Conservation (phyloP, 192 early-diverging fungal species). For the Gigaspora rosea region DNA sequence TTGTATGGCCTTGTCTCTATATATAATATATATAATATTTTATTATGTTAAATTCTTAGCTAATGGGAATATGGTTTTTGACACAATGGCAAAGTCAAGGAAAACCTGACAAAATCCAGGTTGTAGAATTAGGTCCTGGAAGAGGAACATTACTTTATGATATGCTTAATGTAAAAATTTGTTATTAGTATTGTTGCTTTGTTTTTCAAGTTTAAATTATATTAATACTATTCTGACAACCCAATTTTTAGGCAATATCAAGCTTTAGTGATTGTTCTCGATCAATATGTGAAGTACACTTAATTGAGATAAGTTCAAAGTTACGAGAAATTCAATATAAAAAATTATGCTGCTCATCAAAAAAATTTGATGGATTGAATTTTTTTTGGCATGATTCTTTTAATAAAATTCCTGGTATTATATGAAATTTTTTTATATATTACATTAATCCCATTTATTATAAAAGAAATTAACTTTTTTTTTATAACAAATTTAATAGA, state of each 20-base stretch:
- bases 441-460: neutral
- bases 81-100: constrained; percentile 78
- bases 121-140: constrained; percentile 90
- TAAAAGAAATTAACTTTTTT: neutral
- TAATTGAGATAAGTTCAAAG: constrained; percentile 85
- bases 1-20: too few relatives aligned
- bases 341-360: constrained; percentile 44
- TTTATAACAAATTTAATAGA: constrained; percentile 35
- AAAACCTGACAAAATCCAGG: constrained; percentile 53
- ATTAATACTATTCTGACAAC: neutral
- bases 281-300: constrained; percentile 65
- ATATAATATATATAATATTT: too few relatives aligned
- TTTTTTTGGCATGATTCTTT: constrained; percentile 72
- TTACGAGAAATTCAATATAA: constrained; percentile 68
- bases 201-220: neutral
- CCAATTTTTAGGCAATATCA: constrained; percentile 50
- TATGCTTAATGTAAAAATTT: constrained; percentile 83
- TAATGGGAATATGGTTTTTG: constrained; percentile 89
- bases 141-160: constrained; percentile 93
- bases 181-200: too few relatives aligned
- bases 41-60: constrained; percentile 30
- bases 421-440: constrained; percentile 2
- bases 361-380: constrained; percentile 44
- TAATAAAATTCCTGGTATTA: constrained; percentile 59
- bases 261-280: constrained; percentile 70